Conservation (phyloP, 2,329 filamentous ascomycete species). For the Hymenoscyphus occultus region DNA sequence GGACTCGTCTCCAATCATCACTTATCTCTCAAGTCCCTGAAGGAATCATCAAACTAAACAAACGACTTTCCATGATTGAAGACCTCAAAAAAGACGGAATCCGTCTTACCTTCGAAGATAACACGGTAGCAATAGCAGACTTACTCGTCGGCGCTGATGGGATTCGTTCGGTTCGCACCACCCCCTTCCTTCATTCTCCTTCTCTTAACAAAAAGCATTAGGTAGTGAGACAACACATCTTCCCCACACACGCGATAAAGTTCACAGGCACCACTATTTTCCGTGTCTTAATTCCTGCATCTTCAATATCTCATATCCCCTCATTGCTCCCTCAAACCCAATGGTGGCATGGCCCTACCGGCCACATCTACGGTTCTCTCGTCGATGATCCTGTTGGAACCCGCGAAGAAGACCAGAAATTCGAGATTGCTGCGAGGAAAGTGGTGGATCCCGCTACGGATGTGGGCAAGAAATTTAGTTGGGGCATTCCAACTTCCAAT, state of each 20-base stretch:
- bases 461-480: constrained; percentile 37
- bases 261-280: constrained; percentile 51
- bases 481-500: constrained; percentile 40
- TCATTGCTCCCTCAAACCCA: constrained; percentile 36
- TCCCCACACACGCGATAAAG: constrained; percentile 43
- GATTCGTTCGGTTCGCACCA: constrained; percentile 44
- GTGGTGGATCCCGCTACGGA: constrained; percentile 36
- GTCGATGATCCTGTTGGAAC: constrained; percentile 36
- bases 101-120: constrained; percentile 46
- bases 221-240: constrained; percentile 43
- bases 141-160: constrained; percentile 52
- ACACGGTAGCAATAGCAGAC: constrained; percentile 40
- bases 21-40: constrained; percentile 46
- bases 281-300: constrained; percentile 43
- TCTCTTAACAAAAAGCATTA: constrained; percentile 18
- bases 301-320: constrained; percentile 34
- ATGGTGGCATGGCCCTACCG: constrained; percentile 45
- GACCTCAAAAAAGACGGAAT: constrained; percentile 40
- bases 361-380: constrained; percentile 43
- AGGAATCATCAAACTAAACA: constrained; percentile 44
- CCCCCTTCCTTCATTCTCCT: background rate
- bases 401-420: constrained; percentile 33
- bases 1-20: constrained; percentile 45
- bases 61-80: constrained; percentile 42
- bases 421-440: constrained; percentile 41